These are phyloP conservation scores for Phytopythium sindhum DNA, from an alignment of 352 stramenopile species.

Conservation along the genomic window DNA sequence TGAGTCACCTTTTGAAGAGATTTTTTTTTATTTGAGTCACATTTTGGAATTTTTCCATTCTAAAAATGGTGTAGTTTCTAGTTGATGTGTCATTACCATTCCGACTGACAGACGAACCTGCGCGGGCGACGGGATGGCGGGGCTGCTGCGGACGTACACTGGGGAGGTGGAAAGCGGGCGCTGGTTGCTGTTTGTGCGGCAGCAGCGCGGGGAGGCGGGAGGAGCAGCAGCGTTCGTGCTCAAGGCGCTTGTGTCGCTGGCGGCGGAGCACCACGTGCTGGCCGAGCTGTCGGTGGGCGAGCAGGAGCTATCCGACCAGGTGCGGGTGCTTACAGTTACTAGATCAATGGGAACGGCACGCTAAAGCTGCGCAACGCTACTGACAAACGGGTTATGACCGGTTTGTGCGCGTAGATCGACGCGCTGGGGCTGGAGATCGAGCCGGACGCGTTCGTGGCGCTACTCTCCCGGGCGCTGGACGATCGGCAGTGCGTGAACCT, in stretches of 20 bases:
- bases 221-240: slow-evolving; percentile 21
- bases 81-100: too few relatives aligned
- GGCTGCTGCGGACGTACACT: slow-evolving; percentile 31
- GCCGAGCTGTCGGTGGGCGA: slow-evolving; percentile 33
- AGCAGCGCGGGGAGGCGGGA: slow-evolving; percentile 3
- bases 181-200: slow-evolving; percentile 48
- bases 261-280: slow-evolving; percentile 14
- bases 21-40: too few relatives aligned
- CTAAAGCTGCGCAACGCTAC: background rate
- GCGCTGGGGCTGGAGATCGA: slow-evolving; percentile 57
- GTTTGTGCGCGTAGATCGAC: slow-evolving; percentile 30
- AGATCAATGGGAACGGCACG: background rate
- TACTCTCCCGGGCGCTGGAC: slow-evolving; percentile 45
- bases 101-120: too few relatives aligned
- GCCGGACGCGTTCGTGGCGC: slow-evolving; percentile 20
- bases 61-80: too few relatives aligned
- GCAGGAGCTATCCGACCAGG: slow-evolving; percentile 30
- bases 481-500: slow-evolving; percentile 35
- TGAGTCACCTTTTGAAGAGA: too few relatives aligned
- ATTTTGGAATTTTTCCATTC: too few relatives aligned
- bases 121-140: background rate
- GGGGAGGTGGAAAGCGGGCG: slow-evolving; percentile 10
- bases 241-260: slow-evolving; percentile 23
- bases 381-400: background rate
- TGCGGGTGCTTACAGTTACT: slow-evolving; percentile 7